Conservation (phyloP, 73 alveolate genomes). For the Durusdinium trenchii region DNA sequence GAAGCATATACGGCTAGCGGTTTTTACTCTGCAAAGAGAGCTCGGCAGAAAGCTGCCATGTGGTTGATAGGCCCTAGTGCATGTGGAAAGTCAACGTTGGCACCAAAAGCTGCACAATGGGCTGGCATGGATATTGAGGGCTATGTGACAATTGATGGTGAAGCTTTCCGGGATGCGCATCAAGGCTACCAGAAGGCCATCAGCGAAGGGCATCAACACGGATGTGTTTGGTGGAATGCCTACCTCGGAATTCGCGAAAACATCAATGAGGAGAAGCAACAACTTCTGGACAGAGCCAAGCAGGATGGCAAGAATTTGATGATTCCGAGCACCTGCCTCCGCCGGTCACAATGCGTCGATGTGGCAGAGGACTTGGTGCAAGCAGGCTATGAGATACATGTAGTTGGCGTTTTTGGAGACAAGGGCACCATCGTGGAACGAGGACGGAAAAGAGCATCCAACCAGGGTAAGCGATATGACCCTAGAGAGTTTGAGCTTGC, state of each 20-base stretch:
- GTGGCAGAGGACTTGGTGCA: conserved; percentile 27
- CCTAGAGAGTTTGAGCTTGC: conserved; percentile 90
- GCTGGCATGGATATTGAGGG: conserved; percentile 84
- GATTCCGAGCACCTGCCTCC: conserved; percentile 86
- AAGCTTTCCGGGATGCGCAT: conserved; percentile 83
- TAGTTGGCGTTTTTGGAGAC: conserved; percentile 62
- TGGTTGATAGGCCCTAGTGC: conserved; percentile 93
- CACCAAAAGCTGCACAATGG: conserved; percentile 77
- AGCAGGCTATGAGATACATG: conserved; percentile 72
- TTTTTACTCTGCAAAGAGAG: conserved; percentile 13
- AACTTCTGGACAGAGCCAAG: conserved; percentile 55
- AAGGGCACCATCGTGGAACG: conserved; percentile 56
- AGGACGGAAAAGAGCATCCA: conserved; percentile 62
- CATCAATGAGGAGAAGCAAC: conserved; percentile 93
- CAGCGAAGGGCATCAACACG: conserved; percentile 73
- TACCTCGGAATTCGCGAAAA: conserved; percentile 90
- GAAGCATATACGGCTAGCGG: conserved; percentile 65
- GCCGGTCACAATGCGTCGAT: conserved; percentile 76
- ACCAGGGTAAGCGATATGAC: conserved; percentile 70
- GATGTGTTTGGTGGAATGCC: conserved; percentile 95
- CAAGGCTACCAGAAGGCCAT: conserved; percentile 66
- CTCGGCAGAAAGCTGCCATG: conserved; percentile 64
- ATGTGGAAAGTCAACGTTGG: conserved; percentile 91
- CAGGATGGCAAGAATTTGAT: conserved; percentile 41
- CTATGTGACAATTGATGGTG: conserved; percentile 87